Percentiles rank a stretch among this genome's conserved stretches.
These are phyloP conservation scores for Apiotrichum sp. DNA, from an alignment of 1,284 basidiomycete genomes.

Conservation along the genomic window DNA sequence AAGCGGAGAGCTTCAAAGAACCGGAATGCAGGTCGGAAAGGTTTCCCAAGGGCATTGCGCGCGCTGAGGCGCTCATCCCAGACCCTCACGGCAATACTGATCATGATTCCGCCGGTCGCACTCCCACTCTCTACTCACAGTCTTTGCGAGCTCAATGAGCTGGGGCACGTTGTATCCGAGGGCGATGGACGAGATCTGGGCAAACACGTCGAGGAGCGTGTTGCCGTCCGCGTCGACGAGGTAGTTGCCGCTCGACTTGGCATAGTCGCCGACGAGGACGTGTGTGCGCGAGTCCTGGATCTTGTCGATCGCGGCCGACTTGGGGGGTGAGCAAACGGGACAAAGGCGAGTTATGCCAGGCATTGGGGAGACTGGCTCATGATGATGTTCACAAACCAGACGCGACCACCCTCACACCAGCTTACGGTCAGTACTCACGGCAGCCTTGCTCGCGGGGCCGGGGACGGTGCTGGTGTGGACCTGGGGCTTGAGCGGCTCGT, in stretches of 20 bases:
- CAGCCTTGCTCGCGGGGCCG: constrained; percentile 21
- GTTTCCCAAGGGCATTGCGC: too few species aligned
- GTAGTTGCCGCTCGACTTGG: constrained; percentile 46
- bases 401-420: too few species aligned
- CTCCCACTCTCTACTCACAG: constrained; percentile 20
- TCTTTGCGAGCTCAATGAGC: constrained; percentile 45
- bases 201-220: constrained; percentile 52
- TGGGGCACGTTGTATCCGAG: constrained; percentile 51
- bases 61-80: too few species aligned
- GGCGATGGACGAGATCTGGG: constrained; percentile 50
- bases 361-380: too few species aligned
- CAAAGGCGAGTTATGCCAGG: too few species aligned
- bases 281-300: constrained; percentile 24
- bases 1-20: too few species aligned
- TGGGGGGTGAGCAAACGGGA: not conserved
- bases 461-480: constrained; percentile 22
- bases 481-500: constrained; percentile 21
- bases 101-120: too few species aligned
- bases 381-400: too few species aligned
- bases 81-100: too few species aligned
- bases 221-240: constrained; percentile 55
- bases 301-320: constrained; percentile 23
- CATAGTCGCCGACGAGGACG: constrained; percentile 21
- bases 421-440: constrained; percentile 9
- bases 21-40: too few species aligned